phyloP scores from a whole-genome alignment of 352 stramenopile species.

The Phytophthora pseudosyringae region DNA sequence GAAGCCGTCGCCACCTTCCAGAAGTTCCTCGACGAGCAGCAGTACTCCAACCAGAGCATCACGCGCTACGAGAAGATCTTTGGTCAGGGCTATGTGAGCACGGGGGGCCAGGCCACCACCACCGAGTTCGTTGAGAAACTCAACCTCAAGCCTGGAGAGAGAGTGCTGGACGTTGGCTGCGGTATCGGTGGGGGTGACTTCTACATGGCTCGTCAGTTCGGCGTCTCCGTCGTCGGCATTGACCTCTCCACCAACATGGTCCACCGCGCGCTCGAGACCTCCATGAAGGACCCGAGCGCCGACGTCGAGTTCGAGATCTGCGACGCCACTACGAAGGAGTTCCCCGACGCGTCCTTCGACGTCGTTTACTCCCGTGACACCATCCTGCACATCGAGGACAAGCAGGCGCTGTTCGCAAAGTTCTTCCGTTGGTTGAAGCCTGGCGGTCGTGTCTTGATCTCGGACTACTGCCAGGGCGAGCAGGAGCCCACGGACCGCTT shows the following conservation, averaged over 20 bases:
- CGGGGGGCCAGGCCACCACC: constrained; percentile 65
- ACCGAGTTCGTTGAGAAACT: constrained; percentile 78
- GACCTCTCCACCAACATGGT: constrained; percentile 84
- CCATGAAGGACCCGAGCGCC: constrained; percentile 49
- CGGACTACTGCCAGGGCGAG: constrained; percentile 77
- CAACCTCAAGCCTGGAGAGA: constrained; percentile 59
- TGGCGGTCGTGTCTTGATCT: constrained; percentile 66
- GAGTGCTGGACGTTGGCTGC: constrained; percentile 91
- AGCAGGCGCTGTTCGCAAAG: constrained; percentile 62
- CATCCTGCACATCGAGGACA: constrained; percentile 77
- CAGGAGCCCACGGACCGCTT: constrained; percentile 56
- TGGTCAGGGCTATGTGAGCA: constrained; percentile 74
- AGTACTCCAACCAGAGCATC: constrained; percentile 77
- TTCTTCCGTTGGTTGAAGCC: constrained; percentile 77
- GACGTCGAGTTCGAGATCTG: constrained; percentile 81
- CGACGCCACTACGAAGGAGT: constrained; percentile 67
- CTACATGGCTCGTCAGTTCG: constrained; percentile 92
- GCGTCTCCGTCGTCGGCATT: constrained; percentile 75
- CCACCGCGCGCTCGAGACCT: constrained; percentile 68
- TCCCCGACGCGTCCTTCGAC: constrained; percentile 66
- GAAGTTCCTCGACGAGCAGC: constrained; percentile 74
- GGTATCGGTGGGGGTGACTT: constrained; percentile 91
- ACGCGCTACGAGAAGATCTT: constrained; percentile 83
- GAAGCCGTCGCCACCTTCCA: constrained; percentile 63
- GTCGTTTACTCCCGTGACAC: constrained; percentile 82